phyloP scores from a whole-genome alignment of 2,329 filamentous ascomycete species.

The Cryphonectria radicalis region DNA sequence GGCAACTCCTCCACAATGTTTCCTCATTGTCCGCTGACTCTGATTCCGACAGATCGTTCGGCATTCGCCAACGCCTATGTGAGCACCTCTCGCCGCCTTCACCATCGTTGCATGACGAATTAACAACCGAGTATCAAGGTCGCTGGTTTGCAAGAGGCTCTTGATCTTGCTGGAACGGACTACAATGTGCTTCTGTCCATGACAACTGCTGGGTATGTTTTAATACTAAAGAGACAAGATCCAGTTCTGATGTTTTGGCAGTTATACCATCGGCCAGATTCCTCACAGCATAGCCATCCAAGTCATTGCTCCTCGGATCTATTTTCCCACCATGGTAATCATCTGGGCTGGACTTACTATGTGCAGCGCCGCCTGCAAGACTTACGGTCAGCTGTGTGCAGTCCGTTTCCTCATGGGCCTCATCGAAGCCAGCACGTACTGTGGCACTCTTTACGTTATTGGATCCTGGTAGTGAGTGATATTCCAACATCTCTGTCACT shows the following conservation, averaged over 20 bases:
- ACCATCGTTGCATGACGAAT: no score
- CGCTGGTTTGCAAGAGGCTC: slow-evolving; percentile 44
- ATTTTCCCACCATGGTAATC: slow-evolving; percentile 51
- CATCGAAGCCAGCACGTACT: slow-evolving; percentile 53
- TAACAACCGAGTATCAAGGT: neutral
- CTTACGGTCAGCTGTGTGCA: slow-evolving; percentile 38
- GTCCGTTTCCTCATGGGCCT: slow-evolving; percentile 51
- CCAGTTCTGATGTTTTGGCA: neutral
- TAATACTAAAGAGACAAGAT: neutral
- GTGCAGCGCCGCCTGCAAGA: slow-evolving; percentile 36
- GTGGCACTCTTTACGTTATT: slow-evolving; percentile 53
- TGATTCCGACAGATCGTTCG: no score
- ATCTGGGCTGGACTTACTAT: slow-evolving; percentile 52
- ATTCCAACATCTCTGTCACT: neutral
- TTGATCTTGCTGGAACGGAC: slow-evolving; percentile 38
- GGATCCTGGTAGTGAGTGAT: slow-evolving; percentile 52
- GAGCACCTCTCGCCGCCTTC: no score
- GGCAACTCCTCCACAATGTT: no score
- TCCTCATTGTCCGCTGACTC: no score
- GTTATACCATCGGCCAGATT: slow-evolving; percentile 44
- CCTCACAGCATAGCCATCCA: slow-evolving; percentile 51
- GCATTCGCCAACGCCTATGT: no score
- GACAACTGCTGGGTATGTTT: slow-evolving; percentile 37
- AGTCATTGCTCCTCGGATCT: slow-evolving; percentile 51
- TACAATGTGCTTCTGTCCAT: slow-evolving; percentile 48